Evolutionary conservation across 805 yeast genomes (phyloP).

Genomic region (Pichia ethanolica): DNA sequence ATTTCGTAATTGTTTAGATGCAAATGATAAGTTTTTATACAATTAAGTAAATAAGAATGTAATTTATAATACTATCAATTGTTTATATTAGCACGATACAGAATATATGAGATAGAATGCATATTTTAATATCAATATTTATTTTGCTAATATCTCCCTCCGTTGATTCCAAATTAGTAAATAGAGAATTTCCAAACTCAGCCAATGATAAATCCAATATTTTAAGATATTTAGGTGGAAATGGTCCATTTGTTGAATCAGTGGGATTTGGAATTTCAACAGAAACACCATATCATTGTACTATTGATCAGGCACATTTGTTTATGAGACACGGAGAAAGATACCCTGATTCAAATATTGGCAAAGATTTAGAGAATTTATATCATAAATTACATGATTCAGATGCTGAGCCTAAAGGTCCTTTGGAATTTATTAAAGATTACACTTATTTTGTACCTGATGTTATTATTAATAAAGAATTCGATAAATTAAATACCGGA

Average conservation of each 20-base stretch:
- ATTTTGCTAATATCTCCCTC: too few species aligned
- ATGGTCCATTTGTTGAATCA: slow-evolving; percentile 21
- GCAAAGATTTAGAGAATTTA: slow-evolving; percentile 14
- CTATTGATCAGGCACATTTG: slow-evolving; percentile 57
- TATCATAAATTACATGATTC: slow-evolving; percentile 28
- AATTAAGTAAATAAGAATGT: too few species aligned
- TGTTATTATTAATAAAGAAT: too few species aligned
- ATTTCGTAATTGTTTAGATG: too few species aligned
- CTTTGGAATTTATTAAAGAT: slow-evolving; percentile 42
- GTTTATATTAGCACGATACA: too few species aligned
- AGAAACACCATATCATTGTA: slow-evolving; percentile 44
- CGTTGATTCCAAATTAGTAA: too few species aligned
- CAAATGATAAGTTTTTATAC: too few species aligned
- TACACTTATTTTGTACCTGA: slow-evolving; percentile 14
- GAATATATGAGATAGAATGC: too few species aligned
- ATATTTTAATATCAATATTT: too few species aligned
- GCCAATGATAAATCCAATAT: background rate
- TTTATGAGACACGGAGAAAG: slow-evolving; percentile 72
- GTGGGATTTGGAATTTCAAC: slow-evolving; percentile 43
- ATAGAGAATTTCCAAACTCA: background rate
- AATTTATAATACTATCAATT: too few species aligned
- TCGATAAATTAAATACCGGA: too few species aligned
- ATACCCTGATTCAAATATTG: slow-evolving; percentile 41
- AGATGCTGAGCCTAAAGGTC: slow-evolving; percentile 33
- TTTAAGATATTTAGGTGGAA: background rate